A percentile compares a stretch with the other conserved stretches of the same genome.
phyloP scores from a whole-genome alignment of 1,139 yeast genomes.

The Magnusiomyces ingens region DNA sequence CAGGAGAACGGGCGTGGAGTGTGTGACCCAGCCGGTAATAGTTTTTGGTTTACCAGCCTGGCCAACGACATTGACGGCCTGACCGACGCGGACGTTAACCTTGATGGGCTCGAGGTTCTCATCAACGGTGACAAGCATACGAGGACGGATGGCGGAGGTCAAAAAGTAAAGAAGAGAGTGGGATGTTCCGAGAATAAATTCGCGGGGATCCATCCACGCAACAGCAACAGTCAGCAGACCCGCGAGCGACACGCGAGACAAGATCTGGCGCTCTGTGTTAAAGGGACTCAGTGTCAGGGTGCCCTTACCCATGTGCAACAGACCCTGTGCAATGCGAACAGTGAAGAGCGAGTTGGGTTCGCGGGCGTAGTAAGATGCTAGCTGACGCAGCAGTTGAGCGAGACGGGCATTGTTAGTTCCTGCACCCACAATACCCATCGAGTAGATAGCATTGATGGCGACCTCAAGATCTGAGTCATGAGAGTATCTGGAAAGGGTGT shows the following conservation, averaged over 20 bases:
- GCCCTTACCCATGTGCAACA: conserved; percentile 93
- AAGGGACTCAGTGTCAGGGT: conserved; percentile 85
- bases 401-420: conserved; percentile 98
- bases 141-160: conserved; percentile 85
- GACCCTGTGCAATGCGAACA: conserved; percentile 92
- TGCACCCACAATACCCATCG: conserved; percentile 98
- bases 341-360: conserved; percentile 87
- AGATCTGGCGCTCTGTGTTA: conserved; percentile 79
- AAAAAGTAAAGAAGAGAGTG: conserved; percentile 80
- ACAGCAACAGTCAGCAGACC: conserved; percentile 81
- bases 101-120: conserved; percentile 83
- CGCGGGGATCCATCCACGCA: conserved; percentile 77
- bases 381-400: conserved; percentile 89
- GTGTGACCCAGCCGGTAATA: conserved; percentile 99
- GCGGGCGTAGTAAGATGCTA: conserved; percentile 87
- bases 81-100: conserved; percentile 96
- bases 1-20: conserved; percentile 89
- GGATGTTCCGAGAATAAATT: conserved; percentile 56
- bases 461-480: conserved; percentile 95
- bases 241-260: conserved; percentile 86
- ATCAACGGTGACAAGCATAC: conserved; percentile 88
- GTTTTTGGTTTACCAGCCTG: conserved; percentile 99
- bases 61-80: conserved; percentile 97
- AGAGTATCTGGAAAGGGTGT: conserved; percentile 89
- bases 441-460: conserved; percentile 88